Evolutionary conservation across 2,329 filamentous ascomycete species (phyloP), one percentile per base, ranked within the genome.

Genomic region (Lachnellula suecica): DNA sequence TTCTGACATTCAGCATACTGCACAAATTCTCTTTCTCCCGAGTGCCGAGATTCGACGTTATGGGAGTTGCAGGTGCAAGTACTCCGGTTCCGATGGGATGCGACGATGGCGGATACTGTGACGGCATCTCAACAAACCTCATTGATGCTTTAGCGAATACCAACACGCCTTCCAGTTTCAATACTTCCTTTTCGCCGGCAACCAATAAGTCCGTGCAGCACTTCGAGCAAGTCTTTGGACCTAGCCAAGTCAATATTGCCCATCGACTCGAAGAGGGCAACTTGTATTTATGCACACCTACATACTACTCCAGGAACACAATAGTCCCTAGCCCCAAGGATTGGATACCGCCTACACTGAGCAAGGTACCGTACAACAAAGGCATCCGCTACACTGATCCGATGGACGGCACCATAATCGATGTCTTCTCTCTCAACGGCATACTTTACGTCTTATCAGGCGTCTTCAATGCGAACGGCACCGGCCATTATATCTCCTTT

Each of bases 21-120:
- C 50, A 50, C 27, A 51, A 54, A 47, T 54, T 47, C 23, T 54
- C 52, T 5, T 54, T 50, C 29, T 43, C 44, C n/a, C 31, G 22
- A 27, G 47, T 54, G 6, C 17, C 20, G n/a, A 38, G 47, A 38
- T 34, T 25, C 11, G 37, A 38, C 27, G 47, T 19, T 17, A 22
- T 49, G 11, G 24, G 15, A 11, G 9, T 49, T 5, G 5, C 27
- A 6, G 10, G 17, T 29, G 25, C 27, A 29, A 34, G 22, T 7
- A 15, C 24, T 17, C 34, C 42, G 6, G 42, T 49, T 23, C 22
- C 19, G 13, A 22, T 53, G 22, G 51, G 47, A 15, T 53, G 42
- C 35, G 29, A 48, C 40, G 10, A 27, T 3, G 38, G 7, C 23
- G 40, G 45, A 13, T 11, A 25, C 10, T 44, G 29, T n/a, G 31